Evolutionary conservation across 305 asterid species (phyloP).

Genomic region (Euphrasia arctica): DNA sequence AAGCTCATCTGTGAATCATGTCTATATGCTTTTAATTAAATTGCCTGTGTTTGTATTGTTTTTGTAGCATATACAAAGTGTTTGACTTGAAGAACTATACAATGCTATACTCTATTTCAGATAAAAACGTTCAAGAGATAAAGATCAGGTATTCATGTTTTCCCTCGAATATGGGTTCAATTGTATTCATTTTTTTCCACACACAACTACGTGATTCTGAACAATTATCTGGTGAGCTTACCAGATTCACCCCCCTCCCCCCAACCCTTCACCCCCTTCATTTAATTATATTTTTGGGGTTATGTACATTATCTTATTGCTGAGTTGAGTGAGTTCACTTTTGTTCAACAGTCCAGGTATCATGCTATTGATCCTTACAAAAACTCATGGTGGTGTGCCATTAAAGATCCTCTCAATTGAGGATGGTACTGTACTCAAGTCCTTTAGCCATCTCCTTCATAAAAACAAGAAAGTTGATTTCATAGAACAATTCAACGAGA

Average conservation of each 20-base stretch:
- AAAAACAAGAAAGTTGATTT: constrained; percentile 95
- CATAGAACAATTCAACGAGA: constrained; percentile 97
- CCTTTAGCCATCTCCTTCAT: constrained; percentile 89
- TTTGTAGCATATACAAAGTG: constrained; percentile 67
- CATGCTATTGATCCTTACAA: constrained; percentile 79
- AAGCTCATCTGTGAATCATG: constrained; percentile 19
- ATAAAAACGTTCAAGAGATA: constrained; percentile 88
- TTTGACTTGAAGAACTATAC: constrained; percentile 97
- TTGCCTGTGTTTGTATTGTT: constrained; percentile 22
- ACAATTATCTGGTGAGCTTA: too few relatives aligned
- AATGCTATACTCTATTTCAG: constrained; percentile 93
- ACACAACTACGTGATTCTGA: constrained; percentile 1
- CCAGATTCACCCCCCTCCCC: too few relatives aligned
- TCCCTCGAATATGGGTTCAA: constrained; percentile 3
- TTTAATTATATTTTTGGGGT: constrained; percentile 7
- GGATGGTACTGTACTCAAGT: constrained; percentile 89
- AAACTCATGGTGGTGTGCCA: constrained; percentile 76
- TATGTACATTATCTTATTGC: constrained; percentile 1
- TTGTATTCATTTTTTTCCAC: constrained; percentile 3
- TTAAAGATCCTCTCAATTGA: constrained; percentile 89
- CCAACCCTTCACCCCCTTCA: not conserved
- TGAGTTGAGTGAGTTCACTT: constrained; percentile 6
- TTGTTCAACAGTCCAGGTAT: constrained; percentile 76
- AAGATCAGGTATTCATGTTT: constrained; percentile 66
- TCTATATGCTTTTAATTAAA: constrained; percentile 3